Conservation (phyloP, 352 stramenopile species). For the Phytophthora capsici region DNA sequence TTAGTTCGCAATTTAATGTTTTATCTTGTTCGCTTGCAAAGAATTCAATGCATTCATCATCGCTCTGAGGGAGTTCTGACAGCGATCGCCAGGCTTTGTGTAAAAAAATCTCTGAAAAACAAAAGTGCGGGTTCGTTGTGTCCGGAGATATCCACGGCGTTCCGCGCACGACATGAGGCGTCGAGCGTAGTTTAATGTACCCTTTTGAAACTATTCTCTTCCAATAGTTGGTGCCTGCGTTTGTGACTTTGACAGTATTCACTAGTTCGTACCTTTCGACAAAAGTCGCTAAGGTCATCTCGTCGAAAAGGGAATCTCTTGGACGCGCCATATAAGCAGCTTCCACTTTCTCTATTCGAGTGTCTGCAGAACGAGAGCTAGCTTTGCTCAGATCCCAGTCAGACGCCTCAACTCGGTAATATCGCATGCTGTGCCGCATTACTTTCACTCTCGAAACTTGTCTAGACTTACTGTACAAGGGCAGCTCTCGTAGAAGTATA, state of each 20-base stretch:
- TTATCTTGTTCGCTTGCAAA: background rate
- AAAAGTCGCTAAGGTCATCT: too few relatives aligned
- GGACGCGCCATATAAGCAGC: slow-evolving; percentile 3
- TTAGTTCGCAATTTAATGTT: too few relatives aligned
- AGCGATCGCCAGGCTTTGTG: background rate
- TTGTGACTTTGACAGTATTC: too few relatives aligned
- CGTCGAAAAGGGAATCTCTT: too few relatives aligned
- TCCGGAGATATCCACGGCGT: slow-evolving; percentile 2
- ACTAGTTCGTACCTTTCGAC: too few relatives aligned
- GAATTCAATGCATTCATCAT: background rate
- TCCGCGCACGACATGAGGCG: background rate
- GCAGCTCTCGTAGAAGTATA: background rate
- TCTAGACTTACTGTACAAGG: slow-evolving; percentile 8
- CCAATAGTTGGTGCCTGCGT: too few relatives aligned
- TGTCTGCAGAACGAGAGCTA: background rate
- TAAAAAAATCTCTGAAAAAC: background rate
- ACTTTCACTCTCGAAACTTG: slow-evolving; percentile 1
- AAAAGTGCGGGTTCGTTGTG: background rate
- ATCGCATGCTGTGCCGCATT: background rate
- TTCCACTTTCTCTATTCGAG: slow-evolving; percentile 5
- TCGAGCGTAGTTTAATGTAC: background rate
- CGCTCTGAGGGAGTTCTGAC: background rate
- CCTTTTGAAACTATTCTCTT: background rate
- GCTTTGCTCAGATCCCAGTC: background rate
- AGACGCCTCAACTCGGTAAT: slow-evolving; percentile 11